phyloP scores from a whole-genome alignment of 2,329 filamentous ascomycete species.

The Thelonectria discophora region DNA sequence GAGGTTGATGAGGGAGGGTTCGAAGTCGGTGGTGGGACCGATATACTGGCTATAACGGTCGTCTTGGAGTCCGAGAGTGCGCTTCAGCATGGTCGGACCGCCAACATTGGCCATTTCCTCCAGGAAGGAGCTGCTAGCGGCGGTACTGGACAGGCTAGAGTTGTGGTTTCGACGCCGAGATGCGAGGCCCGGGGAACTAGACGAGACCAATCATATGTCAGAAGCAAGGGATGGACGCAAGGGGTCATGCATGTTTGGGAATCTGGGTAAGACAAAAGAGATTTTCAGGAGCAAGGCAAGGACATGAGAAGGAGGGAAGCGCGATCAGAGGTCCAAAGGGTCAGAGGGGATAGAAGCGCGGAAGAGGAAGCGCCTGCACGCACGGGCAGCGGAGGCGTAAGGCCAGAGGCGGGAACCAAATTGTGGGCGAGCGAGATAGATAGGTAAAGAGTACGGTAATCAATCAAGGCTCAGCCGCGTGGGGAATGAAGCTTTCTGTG shows the following conservation, averaged over 20 bases:
- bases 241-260: constrained; percentile 26
- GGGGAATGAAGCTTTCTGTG: constrained; percentile 17
- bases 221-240: constrained; percentile 42
- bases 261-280: constrained; percentile 34
- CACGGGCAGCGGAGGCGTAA: constrained; percentile 22
- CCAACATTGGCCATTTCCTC: constrained; percentile 78
- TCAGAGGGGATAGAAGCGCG: constrained; percentile 22
- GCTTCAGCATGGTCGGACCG: constrained; percentile 71
- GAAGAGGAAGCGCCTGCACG: constrained; percentile 33
- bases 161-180: constrained; percentile 61
- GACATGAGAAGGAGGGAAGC: constrained; percentile 25
- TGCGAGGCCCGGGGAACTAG: constrained; percentile 65
- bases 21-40: constrained; percentile 83
- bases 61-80: constrained; percentile 77
- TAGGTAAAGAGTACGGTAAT: constrained; percentile 14
- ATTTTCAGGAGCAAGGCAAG: constrained; percentile 26
- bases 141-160: constrained; percentile 68
- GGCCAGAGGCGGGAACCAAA: constrained; percentile 10
- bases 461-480: constrained; percentile 23
- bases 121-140: constrained; percentile 69
- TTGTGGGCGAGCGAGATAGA: constrained; percentile 13
- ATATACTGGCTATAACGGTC: constrained; percentile 86
- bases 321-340: constrained; percentile 26
- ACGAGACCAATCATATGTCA: constrained; percentile 60
- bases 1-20: constrained; percentile 82